Percentiles rank a stretch among this genome's conserved stretches.
Evolutionary conservation across 1,139 yeast species (phyloP).

Genomic region (Yamadazyma atlantica): DNA sequence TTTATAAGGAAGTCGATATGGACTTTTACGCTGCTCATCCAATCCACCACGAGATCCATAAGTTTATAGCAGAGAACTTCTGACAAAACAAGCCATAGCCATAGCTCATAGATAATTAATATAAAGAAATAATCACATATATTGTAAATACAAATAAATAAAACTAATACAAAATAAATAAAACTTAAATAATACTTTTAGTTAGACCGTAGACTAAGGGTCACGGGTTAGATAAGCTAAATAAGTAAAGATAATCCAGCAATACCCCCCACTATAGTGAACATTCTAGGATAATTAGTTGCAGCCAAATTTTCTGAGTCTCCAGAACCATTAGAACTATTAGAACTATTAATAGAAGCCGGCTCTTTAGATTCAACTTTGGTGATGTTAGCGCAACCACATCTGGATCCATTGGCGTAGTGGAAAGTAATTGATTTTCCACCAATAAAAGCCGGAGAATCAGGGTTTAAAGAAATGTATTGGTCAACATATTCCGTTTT

Average conservation of each 20-base stretch:
- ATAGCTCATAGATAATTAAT: neutral
- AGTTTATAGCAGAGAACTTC: conserved; percentile 21
- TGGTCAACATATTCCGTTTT: conserved; percentile 33
- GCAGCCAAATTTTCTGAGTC: neutral
- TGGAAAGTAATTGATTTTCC: conserved; percentile 40
- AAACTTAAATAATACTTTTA: no score
- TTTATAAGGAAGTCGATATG: conserved; percentile 16
- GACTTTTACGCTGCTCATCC: conserved; percentile 35
- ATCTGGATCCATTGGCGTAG: conserved; percentile 29
- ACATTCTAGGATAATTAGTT: neutral
- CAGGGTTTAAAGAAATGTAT: conserved; percentile 39
- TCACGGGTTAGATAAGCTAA: no score
- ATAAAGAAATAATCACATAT: neutral
- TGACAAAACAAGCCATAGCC: neutral
- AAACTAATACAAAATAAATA: no score
- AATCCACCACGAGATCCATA: conserved; percentile 36
- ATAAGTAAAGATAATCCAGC: neutral
- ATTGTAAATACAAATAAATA: neutral
- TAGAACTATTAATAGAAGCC: neutral
- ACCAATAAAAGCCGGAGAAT: conserved; percentile 36
- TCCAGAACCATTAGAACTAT: neutral
- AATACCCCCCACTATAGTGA: neutral
- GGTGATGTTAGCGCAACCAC: conserved; percentile 44
- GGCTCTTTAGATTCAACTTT: conserved; percentile 8
- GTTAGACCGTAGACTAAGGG: no score